phyloP scores from a whole-genome alignment of 768 basidiomycete genomes.

The Boletus rufocinnamomeus region DNA sequence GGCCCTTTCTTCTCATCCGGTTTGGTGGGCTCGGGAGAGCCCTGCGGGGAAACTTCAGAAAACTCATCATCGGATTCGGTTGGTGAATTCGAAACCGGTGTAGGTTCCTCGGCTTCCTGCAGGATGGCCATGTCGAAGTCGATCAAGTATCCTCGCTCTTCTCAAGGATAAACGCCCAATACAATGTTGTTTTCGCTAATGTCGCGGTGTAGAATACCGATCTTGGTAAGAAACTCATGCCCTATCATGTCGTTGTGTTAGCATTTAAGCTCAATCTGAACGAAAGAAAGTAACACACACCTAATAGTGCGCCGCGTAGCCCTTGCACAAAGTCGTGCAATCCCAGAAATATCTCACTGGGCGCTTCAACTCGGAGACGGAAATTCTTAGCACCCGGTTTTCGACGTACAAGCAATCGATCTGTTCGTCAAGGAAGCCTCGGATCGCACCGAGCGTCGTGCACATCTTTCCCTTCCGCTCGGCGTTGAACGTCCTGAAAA shows the following conservation, averaged over 20 bases:
- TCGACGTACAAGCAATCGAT: neutral
- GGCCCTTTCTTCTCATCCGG: neutral
- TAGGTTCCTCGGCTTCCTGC: neutral
- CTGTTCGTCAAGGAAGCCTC: slow-evolving; percentile 5
- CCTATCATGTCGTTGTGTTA: slow-evolving; percentile 2
- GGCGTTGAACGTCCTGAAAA: neutral
- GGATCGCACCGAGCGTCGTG: slow-evolving; percentile 7
- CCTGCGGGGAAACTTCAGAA: too few relatives aligned
- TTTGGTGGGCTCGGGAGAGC: too few relatives aligned
- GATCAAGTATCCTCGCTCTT: slow-evolving; percentile 16
- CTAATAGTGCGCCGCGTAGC: neutral
- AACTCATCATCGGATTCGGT: neutral
- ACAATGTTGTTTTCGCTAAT: neutral
- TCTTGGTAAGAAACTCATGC: slow-evolving; percentile 13
- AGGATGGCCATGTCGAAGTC: slow-evolving; percentile 30
- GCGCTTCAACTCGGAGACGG: slow-evolving; percentile 4
- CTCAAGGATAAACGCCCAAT: neutral
- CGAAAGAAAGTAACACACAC: neutral
- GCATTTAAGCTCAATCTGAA: neutral
- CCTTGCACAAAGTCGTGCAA: slow-evolving; percentile 17
- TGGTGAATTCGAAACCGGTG: neutral
- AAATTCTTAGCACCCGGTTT: slow-evolving; percentile 3
- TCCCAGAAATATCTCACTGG: slow-evolving; percentile 21
- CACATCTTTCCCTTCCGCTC: neutral
- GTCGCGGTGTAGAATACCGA: neutral